A percentile compares a stretch with the other conserved stretches of the same genome.
Evolutionary conservation across 192 early-diverging fungal species (phyloP).

Genomic region (Diversispora eburnea): DNA sequence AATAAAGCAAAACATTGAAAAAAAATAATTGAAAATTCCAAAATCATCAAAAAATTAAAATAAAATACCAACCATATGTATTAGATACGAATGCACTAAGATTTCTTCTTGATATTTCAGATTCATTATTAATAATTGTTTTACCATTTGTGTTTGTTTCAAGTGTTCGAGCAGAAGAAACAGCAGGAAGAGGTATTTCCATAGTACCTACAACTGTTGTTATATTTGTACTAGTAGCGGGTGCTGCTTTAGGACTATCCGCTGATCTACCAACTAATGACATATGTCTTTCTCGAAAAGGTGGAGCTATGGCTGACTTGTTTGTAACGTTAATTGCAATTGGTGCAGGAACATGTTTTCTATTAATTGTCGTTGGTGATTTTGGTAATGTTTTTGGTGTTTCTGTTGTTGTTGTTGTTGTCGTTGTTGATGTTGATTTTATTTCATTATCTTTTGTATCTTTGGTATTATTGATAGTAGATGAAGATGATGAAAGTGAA

Average conservation of each 20-base stretch:
- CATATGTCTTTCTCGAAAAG: slow-evolving; percentile 16
- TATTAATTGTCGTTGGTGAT: no score
- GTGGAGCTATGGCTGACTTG: neutral
- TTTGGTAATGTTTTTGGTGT: no score
- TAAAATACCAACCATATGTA: slow-evolving; percentile 19
- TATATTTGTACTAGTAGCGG: slow-evolving; percentile 47
- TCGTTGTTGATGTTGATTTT: no score
- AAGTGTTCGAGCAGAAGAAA: neutral
- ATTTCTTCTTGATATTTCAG: slow-evolving; percentile 6
- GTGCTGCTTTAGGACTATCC: slow-evolving; percentile 40
- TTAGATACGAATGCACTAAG: slow-evolving; percentile 19
- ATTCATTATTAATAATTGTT: neutral
- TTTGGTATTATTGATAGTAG: slow-evolving; percentile 25
- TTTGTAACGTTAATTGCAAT: neutral
- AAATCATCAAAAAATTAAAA: neutral
- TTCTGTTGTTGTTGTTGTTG: no score
- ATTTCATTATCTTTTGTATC: no score
- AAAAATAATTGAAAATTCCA: neutral
- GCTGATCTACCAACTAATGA: slow-evolving; percentile 10
- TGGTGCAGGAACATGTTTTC: no score
- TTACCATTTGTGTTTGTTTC: slow-evolving; percentile 9
- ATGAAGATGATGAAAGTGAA: slow-evolving; percentile 34
- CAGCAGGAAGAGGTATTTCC: slow-evolving; percentile 35
- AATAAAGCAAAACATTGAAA: neutral
- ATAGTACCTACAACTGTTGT: slow-evolving; percentile 41